Base-by-base conservation (phyloP, 1,284 basidiomycete genomes). In the Rhodotorula sp. region DNA sequence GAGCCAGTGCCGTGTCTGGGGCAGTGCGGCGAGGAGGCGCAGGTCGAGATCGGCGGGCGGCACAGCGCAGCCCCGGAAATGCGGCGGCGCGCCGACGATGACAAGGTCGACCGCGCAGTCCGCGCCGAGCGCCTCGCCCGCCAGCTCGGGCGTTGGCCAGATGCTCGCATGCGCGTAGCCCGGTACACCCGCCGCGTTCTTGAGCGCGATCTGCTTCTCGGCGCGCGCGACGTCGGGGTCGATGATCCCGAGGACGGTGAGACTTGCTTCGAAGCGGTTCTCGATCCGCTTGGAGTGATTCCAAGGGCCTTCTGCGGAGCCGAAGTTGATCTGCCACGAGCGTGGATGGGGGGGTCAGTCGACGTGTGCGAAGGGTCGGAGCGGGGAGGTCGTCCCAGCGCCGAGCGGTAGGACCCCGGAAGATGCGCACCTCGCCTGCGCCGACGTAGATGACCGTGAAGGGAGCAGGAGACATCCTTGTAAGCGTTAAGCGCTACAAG, bases 81-180 rank as follows among this genome's bases (percentile, higher is more conserved):
- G 92, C 59, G 95, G 94, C 56, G 95, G 95, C 67, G 89, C 91
- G 66, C 94, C 95, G 76, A 97, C 87, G 80, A 97, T 89, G 81
- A 97, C 71, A 27, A 80, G 64, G 61, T 79, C 71, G 56, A 79
- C 59, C 1, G 27, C 25, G 25, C 25, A 6, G 25, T 44, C 22
- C 22, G 3, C 53, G 6, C 36, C 37, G 37, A 74, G 71, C 8
- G 66, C 70, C 17, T 64, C 34, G 1, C 61, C 62, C 32, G 73
- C 74, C 12, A 65, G 69, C 55, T 57, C 69, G 15, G 69, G 70
- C 25, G 48, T 65, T 27, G 58, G 34, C 74, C 74, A 79, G 22
- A 62, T 32, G 27, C 48, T 41, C 9, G 67, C 48, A 21, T 39
- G 0, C 3, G 12, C 59, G 39, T 72, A 75, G 6, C 74, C 74